Base-by-base conservation (phyloP, 2,329 filamentous ascomycete species). In the Fusarium buxicola region DNA sequence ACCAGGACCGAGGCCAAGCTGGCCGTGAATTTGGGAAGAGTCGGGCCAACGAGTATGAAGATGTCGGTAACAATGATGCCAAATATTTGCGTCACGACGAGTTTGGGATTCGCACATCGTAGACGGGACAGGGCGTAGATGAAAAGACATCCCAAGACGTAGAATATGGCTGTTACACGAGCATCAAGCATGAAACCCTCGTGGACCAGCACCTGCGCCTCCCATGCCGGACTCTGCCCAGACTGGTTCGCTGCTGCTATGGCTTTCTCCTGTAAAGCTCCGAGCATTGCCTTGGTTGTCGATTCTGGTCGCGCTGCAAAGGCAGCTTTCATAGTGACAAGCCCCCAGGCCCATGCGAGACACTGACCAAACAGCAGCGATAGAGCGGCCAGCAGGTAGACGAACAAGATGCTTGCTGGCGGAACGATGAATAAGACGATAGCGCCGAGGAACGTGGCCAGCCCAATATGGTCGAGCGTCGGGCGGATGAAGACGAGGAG, bases 261-360 rank as follows among this genome's bases (percentile, higher is more conserved):
- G 1, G 77, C 78, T 28, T 74, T 66, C 16, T 73, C 64, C 43
- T 76, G 73, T 21, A 84, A 65, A 1, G 72, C 67, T 8, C 68
- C 67, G 4, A 78, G 53, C 41, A 58, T 65, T 1, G 73, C 72
- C 43, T 77, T 72, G 0, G 76, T 79, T 8, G 78, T 76, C 0
- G 73, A 67, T 5, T 71, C 72, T 3, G 81, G 74, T 12, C 81
- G 72, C 3, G 76, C 75, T 1, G 80, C 78, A 8, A 76, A 57
- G 3, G 81, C 82, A 3, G 80, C 81, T 56, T 82, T 81, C 80
- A 82, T 83, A 0, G 76, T 72, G 40, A 83, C 70, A 3, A 81
- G 71, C 4, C 81, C 82, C 81, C 81, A 84, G 6, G 74, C 80
- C 81, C 81, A 83, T 5, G 76, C 81, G 0, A 82, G 64, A 28